Evolutionary conservation across 345 rosid genomes (phyloP).

Genomic region (Jatropha curcas): DNA sequence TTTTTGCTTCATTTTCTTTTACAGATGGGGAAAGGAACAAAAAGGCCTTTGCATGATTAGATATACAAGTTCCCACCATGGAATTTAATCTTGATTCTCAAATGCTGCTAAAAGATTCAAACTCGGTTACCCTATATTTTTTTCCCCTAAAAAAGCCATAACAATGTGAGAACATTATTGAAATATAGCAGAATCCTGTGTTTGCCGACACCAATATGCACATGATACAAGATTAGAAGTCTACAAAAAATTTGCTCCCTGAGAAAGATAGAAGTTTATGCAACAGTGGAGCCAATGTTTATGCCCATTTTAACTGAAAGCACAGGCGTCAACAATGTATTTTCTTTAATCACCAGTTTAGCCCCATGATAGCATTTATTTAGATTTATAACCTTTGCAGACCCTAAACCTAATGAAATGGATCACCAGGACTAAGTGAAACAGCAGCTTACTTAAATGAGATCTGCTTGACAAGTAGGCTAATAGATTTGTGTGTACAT

Average conservation of each 20-base stretch:
- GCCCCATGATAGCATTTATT: too few relatives aligned
- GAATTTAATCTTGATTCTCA: not conserved
- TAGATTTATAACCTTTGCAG: not conserved
- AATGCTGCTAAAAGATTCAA: not conserved
- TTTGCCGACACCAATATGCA: not conserved
- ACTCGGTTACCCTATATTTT: not conserved
- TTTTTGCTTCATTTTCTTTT: not conserved
- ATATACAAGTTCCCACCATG: not conserved
- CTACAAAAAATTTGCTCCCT: not conserved
- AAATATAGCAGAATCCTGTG: not conserved
- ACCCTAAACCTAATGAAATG: not conserved
- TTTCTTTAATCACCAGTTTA: too few relatives aligned
- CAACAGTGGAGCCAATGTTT: not conserved
- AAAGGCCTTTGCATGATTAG: not conserved
- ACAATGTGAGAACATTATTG: not conserved
- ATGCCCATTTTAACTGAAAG: not conserved
- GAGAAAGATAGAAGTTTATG: not conserved
- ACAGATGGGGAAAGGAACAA: not conserved
- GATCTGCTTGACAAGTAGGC: not conserved
- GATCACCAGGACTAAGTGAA: not conserved
- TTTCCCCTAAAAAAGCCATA: not conserved
- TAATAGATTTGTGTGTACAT: not conserved
- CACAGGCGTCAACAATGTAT: too few relatives aligned
- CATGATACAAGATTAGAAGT: not conserved
- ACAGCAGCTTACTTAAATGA: not conserved